phyloP scores from a whole-genome alignment of 2,329 filamentous ascomycete species.

The Moelleriella libera region DNA sequence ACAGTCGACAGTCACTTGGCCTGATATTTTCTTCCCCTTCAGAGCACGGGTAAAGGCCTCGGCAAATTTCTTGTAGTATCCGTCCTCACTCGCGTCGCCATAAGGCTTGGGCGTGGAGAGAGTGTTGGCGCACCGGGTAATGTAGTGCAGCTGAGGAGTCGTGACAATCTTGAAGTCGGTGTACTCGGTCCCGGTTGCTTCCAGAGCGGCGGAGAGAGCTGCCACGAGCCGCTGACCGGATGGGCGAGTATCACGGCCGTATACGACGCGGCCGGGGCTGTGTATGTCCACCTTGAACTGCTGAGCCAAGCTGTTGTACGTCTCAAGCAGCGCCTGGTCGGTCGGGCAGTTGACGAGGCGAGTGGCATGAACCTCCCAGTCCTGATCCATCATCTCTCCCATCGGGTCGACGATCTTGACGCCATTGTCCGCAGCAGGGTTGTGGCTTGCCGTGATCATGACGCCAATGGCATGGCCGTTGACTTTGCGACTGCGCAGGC shows the following conservation, averaged over 20 bases:
- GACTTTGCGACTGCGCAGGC: slow-evolving; percentile 78
- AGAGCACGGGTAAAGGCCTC: slow-evolving; percentile 76
- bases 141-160: slow-evolving; percentile 95
- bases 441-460: slow-evolving; percentile 93
- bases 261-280: slow-evolving; percentile 66
- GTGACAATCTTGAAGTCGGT: slow-evolving; percentile 85
- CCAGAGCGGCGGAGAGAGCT: slow-evolving; percentile 66
- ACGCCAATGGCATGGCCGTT: slow-evolving; percentile 86
- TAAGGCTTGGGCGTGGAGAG: slow-evolving; percentile 77
- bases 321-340: slow-evolving; percentile 60
- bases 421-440: slow-evolving; percentile 78
- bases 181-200: slow-evolving; percentile 58
- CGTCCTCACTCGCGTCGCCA: slow-evolving; percentile 74
- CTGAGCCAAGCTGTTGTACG: slow-evolving; percentile 62
- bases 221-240: slow-evolving; percentile 74
- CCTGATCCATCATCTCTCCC: slow-evolving; percentile 94
- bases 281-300: slow-evolving; percentile 63
- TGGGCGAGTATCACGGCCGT: slow-evolving; percentile 82
- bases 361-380: slow-evolving; percentile 86
- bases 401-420: slow-evolving; percentile 94
- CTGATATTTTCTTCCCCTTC: slow-evolving; percentile 58
- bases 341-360: slow-evolving; percentile 71
- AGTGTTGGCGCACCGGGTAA: slow-evolving; percentile 89
- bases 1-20: slow-evolving; percentile 75
- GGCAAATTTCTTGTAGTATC: slow-evolving; percentile 89